phyloP scores from a whole-genome alignment of 2,329 filamentous ascomycete genomes.

The Talaromyces amestolkiae region DNA sequence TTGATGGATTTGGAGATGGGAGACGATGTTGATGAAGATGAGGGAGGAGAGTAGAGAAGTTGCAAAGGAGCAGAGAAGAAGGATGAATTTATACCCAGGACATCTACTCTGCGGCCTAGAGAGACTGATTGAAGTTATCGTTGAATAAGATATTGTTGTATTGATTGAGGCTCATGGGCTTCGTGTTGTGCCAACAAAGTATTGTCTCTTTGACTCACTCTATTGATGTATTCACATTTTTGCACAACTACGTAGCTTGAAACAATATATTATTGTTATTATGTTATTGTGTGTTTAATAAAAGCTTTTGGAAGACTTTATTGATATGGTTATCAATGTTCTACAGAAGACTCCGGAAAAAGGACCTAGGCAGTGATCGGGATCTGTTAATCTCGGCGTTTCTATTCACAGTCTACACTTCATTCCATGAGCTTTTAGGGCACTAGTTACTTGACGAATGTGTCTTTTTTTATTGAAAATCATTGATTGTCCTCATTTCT shows the following conservation, averaged over 20 bases:
- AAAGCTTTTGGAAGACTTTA: not conserved
- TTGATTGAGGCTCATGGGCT: not conserved
- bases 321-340: not conserved
- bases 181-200: not conserved
- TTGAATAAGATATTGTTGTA: not conserved
- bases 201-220: not conserved
- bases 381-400: not conserved
- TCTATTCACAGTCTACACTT: too few species aligned
- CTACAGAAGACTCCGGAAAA: not conserved
- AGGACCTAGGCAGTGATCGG: too few species aligned
- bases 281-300: not conserved
- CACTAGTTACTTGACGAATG: too few species aligned
- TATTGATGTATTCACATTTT: not conserved
- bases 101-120: not conserved
- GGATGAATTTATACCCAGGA: not conserved
- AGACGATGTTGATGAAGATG: not conserved
- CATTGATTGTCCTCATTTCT: not conserved
- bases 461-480: not conserved
- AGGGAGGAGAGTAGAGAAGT: not conserved
- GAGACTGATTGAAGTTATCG: not conserved
- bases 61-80: not conserved
- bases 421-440: not conserved
- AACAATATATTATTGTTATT: too few species aligned
- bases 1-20: not conserved
- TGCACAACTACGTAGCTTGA: not conserved